A percentile compares a stretch with the other conserved stretches of the same genome.
Evolutionary conservation across 495 filamentous ascomycete species (phyloP).

Genomic region (Penicillium fimorum): DNA sequence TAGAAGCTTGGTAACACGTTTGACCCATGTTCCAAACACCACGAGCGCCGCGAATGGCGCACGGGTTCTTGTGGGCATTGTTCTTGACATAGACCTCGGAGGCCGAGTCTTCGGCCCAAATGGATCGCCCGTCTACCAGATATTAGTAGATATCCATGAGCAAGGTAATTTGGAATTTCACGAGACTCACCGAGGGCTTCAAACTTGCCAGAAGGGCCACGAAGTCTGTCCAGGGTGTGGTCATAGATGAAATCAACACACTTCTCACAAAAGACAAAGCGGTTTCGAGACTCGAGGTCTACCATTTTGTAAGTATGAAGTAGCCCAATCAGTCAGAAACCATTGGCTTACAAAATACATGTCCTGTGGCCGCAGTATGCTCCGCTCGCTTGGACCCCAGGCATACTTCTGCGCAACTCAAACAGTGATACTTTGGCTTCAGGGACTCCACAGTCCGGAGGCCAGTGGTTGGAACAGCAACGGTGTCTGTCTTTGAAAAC

Average conservation of each 20-base stretch:
- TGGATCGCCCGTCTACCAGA: slow-evolving; percentile 18
- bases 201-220: slow-evolving; percentile 31
- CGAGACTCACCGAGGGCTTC: slow-evolving; percentile 23
- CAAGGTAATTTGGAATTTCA: slow-evolving; percentile 7
- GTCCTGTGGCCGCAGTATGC: slow-evolving; percentile 44
- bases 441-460: slow-evolving; percentile 29
- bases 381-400: slow-evolving; percentile 34
- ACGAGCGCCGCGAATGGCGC: slow-evolving; percentile 57
- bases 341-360: slow-evolving; percentile 41
- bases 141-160: slow-evolving; percentile 6
- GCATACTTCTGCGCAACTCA: slow-evolving; percentile 40
- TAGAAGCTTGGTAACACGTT: slow-evolving; percentile 91
- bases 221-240: slow-evolving; percentile 70
- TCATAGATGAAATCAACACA: slow-evolving; percentile 89
- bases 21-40: slow-evolving; percentile 94
- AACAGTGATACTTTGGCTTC: slow-evolving; percentile 45
- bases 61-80: slow-evolving; percentile 45
- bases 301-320: slow-evolving; percentile 13
- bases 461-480: slow-evolving; percentile 26
- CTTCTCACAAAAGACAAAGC: slow-evolving; percentile 75
- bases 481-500: slow-evolving; percentile 25
- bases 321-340: not conserved
- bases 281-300: slow-evolving; percentile 82
- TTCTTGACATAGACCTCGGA: slow-evolving; percentile 44
- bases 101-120: slow-evolving; percentile 30